Conservation (phyloP, 1,284 basidiomycete genomes). For the Puccinia novopanici region DNA sequence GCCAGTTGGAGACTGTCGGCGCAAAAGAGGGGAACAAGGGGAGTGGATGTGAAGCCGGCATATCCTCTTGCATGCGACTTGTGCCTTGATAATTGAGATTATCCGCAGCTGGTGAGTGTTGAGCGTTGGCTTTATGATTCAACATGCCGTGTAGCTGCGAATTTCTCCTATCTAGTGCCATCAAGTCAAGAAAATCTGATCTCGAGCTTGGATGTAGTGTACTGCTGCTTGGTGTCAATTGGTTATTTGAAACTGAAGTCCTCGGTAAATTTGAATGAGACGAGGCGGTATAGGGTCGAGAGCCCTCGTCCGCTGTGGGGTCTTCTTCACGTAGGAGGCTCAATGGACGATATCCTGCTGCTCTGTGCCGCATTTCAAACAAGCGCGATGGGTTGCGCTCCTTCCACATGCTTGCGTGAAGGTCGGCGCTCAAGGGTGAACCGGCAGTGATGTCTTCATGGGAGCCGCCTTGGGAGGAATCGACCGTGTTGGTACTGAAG, state of each 20-base stretch:
- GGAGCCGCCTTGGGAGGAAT: slow-evolving; percentile 34
- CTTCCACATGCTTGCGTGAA: neutral
- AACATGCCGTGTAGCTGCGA: neutral
- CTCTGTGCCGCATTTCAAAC: neutral
- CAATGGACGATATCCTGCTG: slow-evolving; percentile 24
- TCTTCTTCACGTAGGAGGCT: slow-evolving; percentile 6
- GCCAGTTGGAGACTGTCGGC: neutral
- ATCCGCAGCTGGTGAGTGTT: neutral
- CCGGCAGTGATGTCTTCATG: slow-evolving; percentile 6
- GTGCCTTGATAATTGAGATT: neutral
- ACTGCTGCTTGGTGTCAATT: neutral
- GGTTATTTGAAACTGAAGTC: neutral
- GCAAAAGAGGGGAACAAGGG: neutral
- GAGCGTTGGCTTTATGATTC: neutral
- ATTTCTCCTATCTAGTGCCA: neutral
- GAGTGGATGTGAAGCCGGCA: neutral
- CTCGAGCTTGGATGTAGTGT: neutral
- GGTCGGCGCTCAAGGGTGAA: neutral
- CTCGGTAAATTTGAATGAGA: neutral
- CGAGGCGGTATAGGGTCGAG: neutral
- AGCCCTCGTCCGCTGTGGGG: neutral
- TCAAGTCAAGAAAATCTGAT: neutral
- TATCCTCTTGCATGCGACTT: neutral
- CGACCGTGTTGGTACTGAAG: slow-evolving; percentile 30
- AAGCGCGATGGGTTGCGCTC: slow-evolving; percentile 14